Percentiles rank a stretch among this genome's conserved stretches.
Conservation (phyloP, 2,329 filamentous ascomycete species). For the Stemphylium vesicarium region DNA sequence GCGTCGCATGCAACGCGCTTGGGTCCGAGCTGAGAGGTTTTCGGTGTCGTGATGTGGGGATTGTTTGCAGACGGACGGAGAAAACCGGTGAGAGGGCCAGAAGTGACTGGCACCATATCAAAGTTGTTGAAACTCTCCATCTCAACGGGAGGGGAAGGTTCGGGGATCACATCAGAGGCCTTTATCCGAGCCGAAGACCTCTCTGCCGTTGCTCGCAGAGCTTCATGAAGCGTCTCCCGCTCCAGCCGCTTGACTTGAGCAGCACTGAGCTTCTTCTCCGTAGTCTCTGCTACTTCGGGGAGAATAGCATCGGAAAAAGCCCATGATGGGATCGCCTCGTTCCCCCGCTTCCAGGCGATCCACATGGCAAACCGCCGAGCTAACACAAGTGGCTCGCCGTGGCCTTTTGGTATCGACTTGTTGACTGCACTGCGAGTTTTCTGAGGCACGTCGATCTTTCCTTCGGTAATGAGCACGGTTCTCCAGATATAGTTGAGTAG, state of each 20-base stretch:
- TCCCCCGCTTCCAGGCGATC: conserved; percentile 72
- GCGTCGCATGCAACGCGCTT: conserved; percentile 68
- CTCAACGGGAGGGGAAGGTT: conserved; percentile 21
- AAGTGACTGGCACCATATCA: conserved; percentile 19
- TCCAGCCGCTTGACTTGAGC: conserved; percentile 63
- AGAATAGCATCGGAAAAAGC: conserved; percentile 63
- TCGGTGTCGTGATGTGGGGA: conserved; percentile 56
- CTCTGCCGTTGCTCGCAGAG: conserved; percentile 53
- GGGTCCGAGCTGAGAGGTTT: conserved; percentile 65
- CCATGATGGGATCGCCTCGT: conserved; percentile 67
- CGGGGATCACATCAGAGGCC: conserved; percentile 24
- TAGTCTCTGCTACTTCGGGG: conserved; percentile 46
- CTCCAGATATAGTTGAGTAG: conserved; percentile 67
- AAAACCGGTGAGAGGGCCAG: conserved; percentile 41
- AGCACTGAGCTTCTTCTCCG: conserved; percentile 62
- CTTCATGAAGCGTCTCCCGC: conserved; percentile 56
- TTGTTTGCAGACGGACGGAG: conserved; percentile 47
- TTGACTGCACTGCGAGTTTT: conserved; percentile 66
- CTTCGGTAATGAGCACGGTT: conserved; percentile 67
- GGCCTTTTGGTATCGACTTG: conserved; percentile 67
- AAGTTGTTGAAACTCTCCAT: conserved; percentile 20
- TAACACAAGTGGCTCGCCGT: conserved; percentile 66
- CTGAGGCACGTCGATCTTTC: conserved; percentile 65
- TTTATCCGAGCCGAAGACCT: conserved; percentile 49
- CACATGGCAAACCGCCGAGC: conserved; percentile 68